phyloP scores from a whole-genome alignment of 2,329 filamentous ascomycete genomes.

The Cordyceps cicadae region DNA sequence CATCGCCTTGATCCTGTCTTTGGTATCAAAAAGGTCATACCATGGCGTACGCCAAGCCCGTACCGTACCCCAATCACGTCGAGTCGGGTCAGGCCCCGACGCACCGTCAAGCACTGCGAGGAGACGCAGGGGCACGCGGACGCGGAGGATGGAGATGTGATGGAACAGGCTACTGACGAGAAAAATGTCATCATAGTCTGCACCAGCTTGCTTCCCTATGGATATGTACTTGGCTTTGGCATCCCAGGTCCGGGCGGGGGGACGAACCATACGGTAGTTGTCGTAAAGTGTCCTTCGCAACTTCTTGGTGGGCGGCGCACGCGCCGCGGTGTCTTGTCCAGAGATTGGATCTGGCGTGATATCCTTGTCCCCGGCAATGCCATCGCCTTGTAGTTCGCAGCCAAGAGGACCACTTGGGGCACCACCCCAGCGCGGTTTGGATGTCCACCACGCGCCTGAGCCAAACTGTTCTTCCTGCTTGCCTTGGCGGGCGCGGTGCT shows the following conservation, averaged over 20 bases:
- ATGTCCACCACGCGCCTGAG: constrained; percentile 54
- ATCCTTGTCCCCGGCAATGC: constrained; percentile 39
- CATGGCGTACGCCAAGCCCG: constrained; percentile 51
- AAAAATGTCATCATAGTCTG: constrained; percentile 52
- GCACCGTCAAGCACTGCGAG: constrained; percentile 45
- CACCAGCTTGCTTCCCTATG: constrained; percentile 42
- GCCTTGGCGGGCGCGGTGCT: constrained; percentile 53
- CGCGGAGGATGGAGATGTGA: constrained; percentile 49
- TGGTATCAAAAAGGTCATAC: constrained; percentile 50
- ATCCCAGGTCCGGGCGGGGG: constrained; percentile 52
- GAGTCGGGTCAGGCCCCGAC: constrained; percentile 24
- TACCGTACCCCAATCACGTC: constrained; percentile 42
- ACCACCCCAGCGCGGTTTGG: constrained; percentile 53
- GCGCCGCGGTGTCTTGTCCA: constrained; percentile 16
- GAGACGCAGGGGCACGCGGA: constrained; percentile 48
- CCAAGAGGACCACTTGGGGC: constrained; percentile 55
- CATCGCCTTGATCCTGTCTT: constrained; percentile 50
- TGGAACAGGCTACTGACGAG: constrained; percentile 52
- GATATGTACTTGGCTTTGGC: constrained; percentile 48
- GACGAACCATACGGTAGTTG: constrained; percentile 54
- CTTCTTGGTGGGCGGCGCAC: constrained; percentile 33
- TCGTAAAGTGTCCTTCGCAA: constrained; percentile 54
- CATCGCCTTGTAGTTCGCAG: constrained; percentile 46
- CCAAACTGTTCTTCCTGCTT: constrained; percentile 48
- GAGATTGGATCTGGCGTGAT: constrained; percentile 21